Evolutionary conservation across 1,284 basidiomycete species (phyloP), one percentile per base, ranked within the genome.

Genomic region (Trametes hirsuta): DNA sequence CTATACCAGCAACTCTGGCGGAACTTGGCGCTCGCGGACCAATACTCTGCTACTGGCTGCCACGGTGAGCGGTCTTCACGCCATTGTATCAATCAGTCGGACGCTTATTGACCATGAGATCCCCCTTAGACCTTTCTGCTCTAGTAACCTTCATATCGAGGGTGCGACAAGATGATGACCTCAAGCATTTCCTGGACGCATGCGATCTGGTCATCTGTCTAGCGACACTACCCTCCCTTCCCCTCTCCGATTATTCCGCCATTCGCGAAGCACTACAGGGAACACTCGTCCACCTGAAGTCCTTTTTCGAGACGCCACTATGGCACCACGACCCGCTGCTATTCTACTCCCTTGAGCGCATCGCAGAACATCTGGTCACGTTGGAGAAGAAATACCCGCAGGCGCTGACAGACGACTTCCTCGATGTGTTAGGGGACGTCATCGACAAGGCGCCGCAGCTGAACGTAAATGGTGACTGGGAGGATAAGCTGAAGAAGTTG

Each of bases 161-260:
- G 3, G 53, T 54, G 25, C 64, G 57, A n/a, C 42, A 35, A 1
- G 54, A 59, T 37, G 54, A 53, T 21, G 42, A 36, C 24, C 22
- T 44, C n/a, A 59, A 66, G 37, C 50, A 56, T 24, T 66, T 66
- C 56, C 61, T 66, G n/a, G 57, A 66, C 54, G 64, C 61, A 18
- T 66, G 64, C 57, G 59, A 66, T 30, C 61, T 63, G 8, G 51
- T 66, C 42, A 54, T 66, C 47, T 61, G 49, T 45, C 64, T 66
- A 37, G 61, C 61, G 18, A 55, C 61, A 3, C 55, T 63, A 18
- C 55, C 55, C 18, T 47, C 55, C 11, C 48, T 54, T 34, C n/a
- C 50, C 5, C 25, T 18, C 10, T 6, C 57, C 3, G 40, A 45
- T 9, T 49, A 59, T 46, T 6, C 35, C 24, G 40, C 34, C 22